Percentiles rank a stretch among this genome's conserved stretches.
phyloP scores from a whole-genome alignment of 768 basidiomycete species.

The Erythrobasidium yunnanense region DNA sequence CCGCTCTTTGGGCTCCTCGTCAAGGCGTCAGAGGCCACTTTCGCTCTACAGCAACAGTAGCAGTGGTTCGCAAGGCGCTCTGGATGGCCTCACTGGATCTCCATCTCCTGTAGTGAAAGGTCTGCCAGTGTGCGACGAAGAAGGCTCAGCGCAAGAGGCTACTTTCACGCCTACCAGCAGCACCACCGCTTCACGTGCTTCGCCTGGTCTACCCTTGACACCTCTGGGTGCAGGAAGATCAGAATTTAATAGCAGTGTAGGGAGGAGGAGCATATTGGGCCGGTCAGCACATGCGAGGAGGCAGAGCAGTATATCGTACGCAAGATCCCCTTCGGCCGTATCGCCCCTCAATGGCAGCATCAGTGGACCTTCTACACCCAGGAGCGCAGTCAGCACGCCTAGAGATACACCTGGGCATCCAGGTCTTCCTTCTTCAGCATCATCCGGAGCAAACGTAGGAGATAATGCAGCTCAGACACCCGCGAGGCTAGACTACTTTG shows the following conservation, averaged over 20 bases:
- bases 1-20: not conserved
- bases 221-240: not conserved
- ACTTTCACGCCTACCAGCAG: not conserved
- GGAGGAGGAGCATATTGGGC: slow-evolving; percentile 21
- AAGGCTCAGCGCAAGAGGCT: not conserved
- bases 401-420: not conserved
- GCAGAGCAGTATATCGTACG: slow-evolving; percentile 24
- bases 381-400: not conserved
- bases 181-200: too few relatives aligned
- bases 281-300: slow-evolving; percentile 16
- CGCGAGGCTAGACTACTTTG: not conserved
- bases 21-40: not conserved
- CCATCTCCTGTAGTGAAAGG: not conserved
- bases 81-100: not conserved
- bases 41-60: not conserved
- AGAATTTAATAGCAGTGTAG: not conserved
- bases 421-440: not conserved
- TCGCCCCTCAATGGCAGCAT: too few relatives aligned
- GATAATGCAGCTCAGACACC: not conserved
- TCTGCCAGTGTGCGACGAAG: not conserved
- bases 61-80: not conserved
- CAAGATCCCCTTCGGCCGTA: slow-evolving; percentile 6
- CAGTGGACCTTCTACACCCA: not conserved
- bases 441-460: not conserved
- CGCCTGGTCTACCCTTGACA: not conserved